These are phyloP conservation scores for Acacia concinna DNA, from an alignment of 331 rosid genomes.

Conservation along the genomic window DNA sequence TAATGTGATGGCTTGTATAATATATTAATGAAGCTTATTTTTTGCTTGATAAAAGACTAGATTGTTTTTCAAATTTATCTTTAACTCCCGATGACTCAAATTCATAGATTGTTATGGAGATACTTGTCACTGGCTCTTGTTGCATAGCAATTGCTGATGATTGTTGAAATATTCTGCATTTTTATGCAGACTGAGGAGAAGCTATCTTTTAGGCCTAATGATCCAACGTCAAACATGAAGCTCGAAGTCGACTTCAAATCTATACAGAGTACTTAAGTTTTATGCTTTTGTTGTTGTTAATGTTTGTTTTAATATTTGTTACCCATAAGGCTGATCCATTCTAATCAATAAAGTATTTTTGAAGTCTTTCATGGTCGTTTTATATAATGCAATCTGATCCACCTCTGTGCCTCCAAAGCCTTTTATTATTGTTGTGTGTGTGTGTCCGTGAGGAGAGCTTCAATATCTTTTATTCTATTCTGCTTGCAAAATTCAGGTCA, in stretches of 20 bases:
- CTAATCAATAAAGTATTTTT: not conserved
- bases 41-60: not conserved
- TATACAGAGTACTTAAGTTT: conserved; percentile 53
- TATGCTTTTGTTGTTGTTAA: conserved; percentile 12
- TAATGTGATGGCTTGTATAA: not conserved
- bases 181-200: conserved; percentile 55
- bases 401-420: not conserved
- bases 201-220: conserved; percentile 64
- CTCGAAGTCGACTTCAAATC: conserved; percentile 62
- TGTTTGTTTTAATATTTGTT: conserved; percentile 11
- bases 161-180: not conserved
- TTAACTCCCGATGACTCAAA: not conserved
- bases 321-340: not conserved
- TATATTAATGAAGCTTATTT: not conserved
- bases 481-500: conserved; percentile 51
- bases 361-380: not conserved
- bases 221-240: conserved; percentile 63
- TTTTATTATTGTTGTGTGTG: not conserved
- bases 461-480: not conserved
- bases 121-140: not conserved
- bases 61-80: not conserved
- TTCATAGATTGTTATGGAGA: not conserved
- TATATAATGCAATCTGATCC: not conserved
- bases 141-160: not conserved
- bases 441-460: not conserved